Percentiles rank a stretch among this genome's conserved stretches.
phyloP scores from a whole-genome alignment of 2,329 filamentous ascomycete genomes.

The Pezicula carpinea region DNA sequence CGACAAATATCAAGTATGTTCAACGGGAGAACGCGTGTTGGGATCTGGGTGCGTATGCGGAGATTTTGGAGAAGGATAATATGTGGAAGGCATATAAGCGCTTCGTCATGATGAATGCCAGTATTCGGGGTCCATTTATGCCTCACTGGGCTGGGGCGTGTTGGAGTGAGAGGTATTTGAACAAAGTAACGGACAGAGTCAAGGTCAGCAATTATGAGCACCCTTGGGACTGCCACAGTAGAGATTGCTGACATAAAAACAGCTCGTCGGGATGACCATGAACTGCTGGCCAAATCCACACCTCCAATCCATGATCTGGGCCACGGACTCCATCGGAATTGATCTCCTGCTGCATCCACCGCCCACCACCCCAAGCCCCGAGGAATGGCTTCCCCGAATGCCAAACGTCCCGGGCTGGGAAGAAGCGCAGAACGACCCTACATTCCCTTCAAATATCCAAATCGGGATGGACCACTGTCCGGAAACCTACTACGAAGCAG shows the following conservation, averaged over 20 bases:
- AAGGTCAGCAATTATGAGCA: slow-evolving; percentile 13
- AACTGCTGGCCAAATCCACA: slow-evolving; percentile 15
- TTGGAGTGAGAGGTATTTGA: slow-evolving; percentile 25
- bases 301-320: slow-evolving; percentile 21
- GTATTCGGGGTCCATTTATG: slow-evolving; percentile 25
- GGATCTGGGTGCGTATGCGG: slow-evolving; percentile 23
- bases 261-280: slow-evolving; percentile 15
- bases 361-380: too few species aligned
- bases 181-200: slow-evolving; percentile 19
- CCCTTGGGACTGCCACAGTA: too few species aligned
- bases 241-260: too few species aligned
- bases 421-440: too few species aligned
- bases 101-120: slow-evolving; percentile 26
- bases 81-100: slow-evolving; percentile 23
- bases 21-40: slow-evolving; percentile 24
- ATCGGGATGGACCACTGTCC: background rate
- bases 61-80: slow-evolving; percentile 20
- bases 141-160: slow-evolving; percentile 22
- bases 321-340: slow-evolving; percentile 12
- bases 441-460: too few species aligned
- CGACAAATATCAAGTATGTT: slow-evolving; percentile 18
- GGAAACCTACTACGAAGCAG: background rate
- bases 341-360: slow-evolving; percentile 5
- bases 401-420: too few species aligned
- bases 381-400: too few species aligned